Base-by-base conservation (phyloP, 139 green algal genomes). In the Chlorella sp. region DNA sequence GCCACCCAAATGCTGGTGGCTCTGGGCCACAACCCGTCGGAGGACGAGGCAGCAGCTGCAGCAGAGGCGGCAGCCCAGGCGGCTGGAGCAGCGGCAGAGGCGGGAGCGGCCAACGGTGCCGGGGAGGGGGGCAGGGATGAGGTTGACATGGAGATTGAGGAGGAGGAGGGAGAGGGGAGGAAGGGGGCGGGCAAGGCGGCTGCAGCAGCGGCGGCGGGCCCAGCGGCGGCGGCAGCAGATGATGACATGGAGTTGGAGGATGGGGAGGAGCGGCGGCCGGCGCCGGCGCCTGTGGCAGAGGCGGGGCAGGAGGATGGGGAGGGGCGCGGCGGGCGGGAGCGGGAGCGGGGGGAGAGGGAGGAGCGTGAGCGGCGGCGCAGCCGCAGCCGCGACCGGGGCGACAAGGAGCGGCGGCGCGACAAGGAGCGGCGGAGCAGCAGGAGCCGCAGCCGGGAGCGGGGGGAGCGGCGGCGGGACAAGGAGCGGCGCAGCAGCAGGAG, bases 21-120 rank as follows among this genome's bases (percentile, higher is more conserved):
- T 1, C 81, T 95, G 91, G 91, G 91, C 0, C 79, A 86, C 28
- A 53, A 91, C 39, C 83, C 84, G 4, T 91, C 90, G n/a, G 91
- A 94, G 66, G 86, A 90, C 34, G 77, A 73, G 21, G 79, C 60
- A 0, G 36, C 77, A 22, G 60, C 34, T 53, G 22, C 36, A 3
- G 83, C 83, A 28, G 64, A 28, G 4, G 68, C 28, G 7, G 84
- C 9, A 42, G 79, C 64, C 39, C 22, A 40, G 57, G 36, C 64
- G 22, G 64, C 64, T 9, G 9, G 2, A 16, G 85, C 9, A 18
- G 42, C 64, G 0, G 60, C 75, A 36, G 36, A 61, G 37, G 83
- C 40, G 12, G 30, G 28, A 5, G 85, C 42, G 0, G 42, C 69
- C 16, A 36, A 34, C 24, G 85, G 36, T 39, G 68, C 37, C 28